Conservation (phyloP, 805 yeast genomes). For the Candida odintsovae region DNA sequence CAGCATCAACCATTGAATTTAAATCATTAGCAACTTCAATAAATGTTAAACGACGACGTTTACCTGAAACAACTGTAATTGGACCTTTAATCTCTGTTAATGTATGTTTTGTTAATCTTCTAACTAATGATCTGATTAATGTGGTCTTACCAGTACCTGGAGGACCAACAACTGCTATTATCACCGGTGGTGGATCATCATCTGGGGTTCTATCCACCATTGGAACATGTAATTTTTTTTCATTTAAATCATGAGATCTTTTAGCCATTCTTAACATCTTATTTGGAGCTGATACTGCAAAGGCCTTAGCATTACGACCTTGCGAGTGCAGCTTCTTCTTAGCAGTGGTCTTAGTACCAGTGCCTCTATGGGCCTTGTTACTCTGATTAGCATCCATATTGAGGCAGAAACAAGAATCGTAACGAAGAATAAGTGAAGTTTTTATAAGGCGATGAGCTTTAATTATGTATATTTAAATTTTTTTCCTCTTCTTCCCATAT, state of each 20-base stretch:
- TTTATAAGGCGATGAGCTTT: conserved; percentile 5
- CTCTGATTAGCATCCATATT: conserved; percentile 44
- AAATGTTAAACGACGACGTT: conserved; percentile 85
- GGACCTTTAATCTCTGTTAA: conserved; percentile 90
- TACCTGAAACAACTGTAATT: conserved; percentile 93
- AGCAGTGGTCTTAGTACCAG: conserved; percentile 46
- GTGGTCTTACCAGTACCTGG: conserved; percentile 98
- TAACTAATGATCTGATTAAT: conserved; percentile 78
- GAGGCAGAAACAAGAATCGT: background rate
- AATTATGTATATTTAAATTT: background rate
- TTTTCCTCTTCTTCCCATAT: background rate
- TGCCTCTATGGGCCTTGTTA: conserved; percentile 79
- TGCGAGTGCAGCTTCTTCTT: conserved; percentile 85
- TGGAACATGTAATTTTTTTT: conserved; percentile 87
- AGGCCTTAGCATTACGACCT: conserved; percentile 81
- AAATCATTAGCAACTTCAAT: conserved; percentile 90
- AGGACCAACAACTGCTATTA: conserved; percentile 97
- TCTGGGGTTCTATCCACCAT: conserved; percentile 97
- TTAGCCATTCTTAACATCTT: conserved; percentile 79
- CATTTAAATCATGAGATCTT: conserved; percentile 76
- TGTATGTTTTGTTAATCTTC: conserved; percentile 83
- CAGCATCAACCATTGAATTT: conserved; percentile 93
- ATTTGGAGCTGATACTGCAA: conserved; percentile 79
- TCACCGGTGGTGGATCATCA: conserved; percentile 94
- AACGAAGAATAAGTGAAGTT: background rate